Percentiles rank a stretch among this genome's conserved stretches.
Conservation (phyloP, 305 asterid genomes). For the Fraxinus angustifolia region DNA sequence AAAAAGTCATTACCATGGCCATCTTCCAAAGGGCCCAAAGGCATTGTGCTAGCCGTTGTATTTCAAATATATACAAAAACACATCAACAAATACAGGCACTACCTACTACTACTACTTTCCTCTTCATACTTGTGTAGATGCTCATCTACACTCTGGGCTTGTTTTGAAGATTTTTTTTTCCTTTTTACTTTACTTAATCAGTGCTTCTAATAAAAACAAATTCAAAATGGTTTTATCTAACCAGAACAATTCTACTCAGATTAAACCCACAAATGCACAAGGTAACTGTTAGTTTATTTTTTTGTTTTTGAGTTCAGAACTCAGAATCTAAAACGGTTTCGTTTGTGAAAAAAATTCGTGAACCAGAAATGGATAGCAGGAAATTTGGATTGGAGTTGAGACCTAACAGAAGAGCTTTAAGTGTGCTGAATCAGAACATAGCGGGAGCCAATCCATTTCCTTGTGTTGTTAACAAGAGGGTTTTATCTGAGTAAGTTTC, state of each 20-base stretch:
- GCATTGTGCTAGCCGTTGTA: conserved; percentile 70
- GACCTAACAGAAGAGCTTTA: conserved; percentile 57
- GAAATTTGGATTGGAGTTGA: conserved; percentile 60
- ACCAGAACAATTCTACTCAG: conserved; percentile 47
- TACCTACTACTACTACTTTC: conserved; percentile 10
- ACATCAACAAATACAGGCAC: not conserved
- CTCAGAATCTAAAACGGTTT: not conserved
- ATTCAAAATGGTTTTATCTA: conserved; percentile 42
- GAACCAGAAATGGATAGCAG: conserved; percentile 37
- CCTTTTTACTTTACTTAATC: not conserved
- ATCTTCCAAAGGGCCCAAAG: not conserved
- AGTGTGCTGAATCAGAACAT: conserved; percentile 58
- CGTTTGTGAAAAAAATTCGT: conserved; percentile 24
- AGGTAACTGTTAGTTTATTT: conserved; percentile 36
- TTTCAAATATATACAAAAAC: conserved; percentile 39
- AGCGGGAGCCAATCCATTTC: conserved; percentile 37
- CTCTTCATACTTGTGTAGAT: not conserved
- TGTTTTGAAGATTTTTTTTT: conserved; percentile 3
- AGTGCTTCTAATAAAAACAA: conserved; percentile 13
- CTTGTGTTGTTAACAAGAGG: conserved; percentile 55
- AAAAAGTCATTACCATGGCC: conserved; percentile 8
- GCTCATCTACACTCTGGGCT: conserved; percentile 24
- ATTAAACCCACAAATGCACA: conserved; percentile 39
- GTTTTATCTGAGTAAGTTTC: conserved; percentile 59
- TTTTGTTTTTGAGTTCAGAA: not conserved